Conservation (phyloP, 495 filamentous ascomycete genomes). For the Aspergillus diversus region DNA sequence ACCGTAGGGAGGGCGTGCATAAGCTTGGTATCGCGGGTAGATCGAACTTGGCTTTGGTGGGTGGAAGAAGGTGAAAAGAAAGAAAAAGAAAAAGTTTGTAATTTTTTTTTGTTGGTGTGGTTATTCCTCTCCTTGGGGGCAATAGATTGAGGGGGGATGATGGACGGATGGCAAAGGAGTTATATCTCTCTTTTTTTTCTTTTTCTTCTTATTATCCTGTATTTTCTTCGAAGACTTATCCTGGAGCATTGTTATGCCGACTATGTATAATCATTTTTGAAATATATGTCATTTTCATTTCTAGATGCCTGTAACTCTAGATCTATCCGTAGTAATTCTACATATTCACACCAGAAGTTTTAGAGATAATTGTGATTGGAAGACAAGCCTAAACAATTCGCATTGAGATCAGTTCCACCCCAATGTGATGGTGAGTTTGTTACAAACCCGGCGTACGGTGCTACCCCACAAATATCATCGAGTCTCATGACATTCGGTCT, state of each 20-base stretch:
- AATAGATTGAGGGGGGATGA: neutral
- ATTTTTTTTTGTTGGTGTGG: neutral
- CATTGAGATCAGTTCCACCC: too few species aligned
- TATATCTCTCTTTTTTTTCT: neutral
- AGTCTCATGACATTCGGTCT: too few species aligned
- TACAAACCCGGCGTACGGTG: too few species aligned
- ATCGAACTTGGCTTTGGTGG: conserved; percentile 63
- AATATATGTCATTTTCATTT: neutral
- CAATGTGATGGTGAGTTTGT: too few species aligned
- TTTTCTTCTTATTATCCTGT: neutral
- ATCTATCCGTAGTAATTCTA: too few species aligned
- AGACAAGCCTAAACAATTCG: too few species aligned
- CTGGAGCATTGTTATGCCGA: neutral
- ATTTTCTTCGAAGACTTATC: conserved; percentile 1
- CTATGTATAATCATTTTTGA: neutral
- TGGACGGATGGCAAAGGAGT: neutral
- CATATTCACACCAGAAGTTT: too few species aligned
- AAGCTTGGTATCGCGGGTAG: conserved; percentile 72
- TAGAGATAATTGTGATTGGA: too few species aligned
- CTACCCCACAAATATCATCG: too few species aligned
- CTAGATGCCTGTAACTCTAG: too few species aligned
- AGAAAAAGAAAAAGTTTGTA: neutral
- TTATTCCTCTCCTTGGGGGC: too few species aligned
- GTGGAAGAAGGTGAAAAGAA: neutral
- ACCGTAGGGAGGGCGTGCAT: conserved; percentile 70